Evolutionary conservation across 495 filamentous ascomycete genomes (phyloP), one percentile per base, ranked within the genome.

Genomic region (Pseudomonodictys pantanalensis): DNA sequence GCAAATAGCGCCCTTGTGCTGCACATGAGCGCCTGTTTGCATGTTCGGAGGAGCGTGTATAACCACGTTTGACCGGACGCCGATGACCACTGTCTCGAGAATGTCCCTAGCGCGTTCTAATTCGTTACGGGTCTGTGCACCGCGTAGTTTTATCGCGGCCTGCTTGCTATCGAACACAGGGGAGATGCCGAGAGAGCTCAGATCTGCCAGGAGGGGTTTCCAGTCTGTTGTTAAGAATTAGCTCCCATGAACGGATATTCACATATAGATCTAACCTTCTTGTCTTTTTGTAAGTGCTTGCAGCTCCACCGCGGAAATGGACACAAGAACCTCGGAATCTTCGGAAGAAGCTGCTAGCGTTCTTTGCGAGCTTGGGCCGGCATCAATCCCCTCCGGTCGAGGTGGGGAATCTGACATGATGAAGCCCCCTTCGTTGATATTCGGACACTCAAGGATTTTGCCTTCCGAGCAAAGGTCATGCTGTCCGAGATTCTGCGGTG

Each of bases 231-330:
- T 9, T 28, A 20, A 12, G 29, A 6, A 24, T 24, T 6, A 29
- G 18, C 18, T 5, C 3, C n/a, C 2, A 15, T 24, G 5, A 15
- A 12, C 9, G n/a, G 3, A 47, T 11, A 28, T 6, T 8, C 4
- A 6, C 17, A n/a, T 23, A 33, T 3, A 25, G 23, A 53, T 4
- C 24, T 26, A 12, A 1, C 50, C n/a, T 53, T 41, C 50, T 42
- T 24, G 50, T 22, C 42, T 22, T 42, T 53, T 53, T 7, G 50
- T 53, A 23, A 53, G 33, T 10, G 38, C 38, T 3, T 15, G 38
- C 12, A 41, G 38, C 12, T 41, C 38, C 3, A 41, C 38, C 38
- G 20, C 12, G 4, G 38, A 41, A 3, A 41, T 12, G 3, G 38
- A 18, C 5, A 41, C 15, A 41, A 18, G 15, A 12, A n/a, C 3